Evolutionary conservation across 768 basidiomycete species (phyloP).

Genomic region (Tephrocybe rancida): DNA sequence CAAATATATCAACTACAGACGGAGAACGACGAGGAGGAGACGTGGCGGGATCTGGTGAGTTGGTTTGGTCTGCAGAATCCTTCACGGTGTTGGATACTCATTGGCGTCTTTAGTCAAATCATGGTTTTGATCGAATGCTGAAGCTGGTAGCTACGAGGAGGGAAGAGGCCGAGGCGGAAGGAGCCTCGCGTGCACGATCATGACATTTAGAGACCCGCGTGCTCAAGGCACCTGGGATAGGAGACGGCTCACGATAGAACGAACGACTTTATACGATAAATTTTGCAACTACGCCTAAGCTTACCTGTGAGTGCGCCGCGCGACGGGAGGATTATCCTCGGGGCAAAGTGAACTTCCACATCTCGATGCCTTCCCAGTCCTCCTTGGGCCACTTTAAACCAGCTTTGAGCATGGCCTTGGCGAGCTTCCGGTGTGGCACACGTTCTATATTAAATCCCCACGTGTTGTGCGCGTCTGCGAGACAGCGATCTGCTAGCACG

Average conservation of each 20-base stretch:
- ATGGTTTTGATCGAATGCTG: constrained; percentile 34
- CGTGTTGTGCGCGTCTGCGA: constrained; percentile 52
- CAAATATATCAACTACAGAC: constrained; percentile 88
- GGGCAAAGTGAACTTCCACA: constrained; percentile 62
- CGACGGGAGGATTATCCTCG: not conserved
- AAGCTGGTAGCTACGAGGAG: constrained; percentile 57
- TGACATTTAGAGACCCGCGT: too few relatives aligned
- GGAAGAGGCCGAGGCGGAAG: constrained; percentile 45
- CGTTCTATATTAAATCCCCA: constrained; percentile 64
- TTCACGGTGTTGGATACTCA: not conserved
- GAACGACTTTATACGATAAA: too few relatives aligned
- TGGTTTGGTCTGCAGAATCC: not conserved
- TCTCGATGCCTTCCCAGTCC: constrained; percentile 83
- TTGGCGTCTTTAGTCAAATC: constrained; percentile 6
- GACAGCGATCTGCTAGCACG: constrained; percentile 54
- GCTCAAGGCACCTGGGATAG: not conserved
- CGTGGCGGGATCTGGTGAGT: constrained; percentile 78
- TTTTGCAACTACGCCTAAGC: too few relatives aligned
- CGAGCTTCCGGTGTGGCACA: constrained; percentile 59
- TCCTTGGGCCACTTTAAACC: constrained; percentile 60
- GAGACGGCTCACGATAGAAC: too few relatives aligned
- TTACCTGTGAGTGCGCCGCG: too few relatives aligned
- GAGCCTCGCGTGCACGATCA: not conserved
- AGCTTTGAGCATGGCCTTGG: constrained; percentile 59
- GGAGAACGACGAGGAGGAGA: constrained; percentile 82